Evolutionary conservation across 2,329 filamentous ascomycete genomes (phyloP).

Genomic region (Zymoseptoria pseudotritici): DNA sequence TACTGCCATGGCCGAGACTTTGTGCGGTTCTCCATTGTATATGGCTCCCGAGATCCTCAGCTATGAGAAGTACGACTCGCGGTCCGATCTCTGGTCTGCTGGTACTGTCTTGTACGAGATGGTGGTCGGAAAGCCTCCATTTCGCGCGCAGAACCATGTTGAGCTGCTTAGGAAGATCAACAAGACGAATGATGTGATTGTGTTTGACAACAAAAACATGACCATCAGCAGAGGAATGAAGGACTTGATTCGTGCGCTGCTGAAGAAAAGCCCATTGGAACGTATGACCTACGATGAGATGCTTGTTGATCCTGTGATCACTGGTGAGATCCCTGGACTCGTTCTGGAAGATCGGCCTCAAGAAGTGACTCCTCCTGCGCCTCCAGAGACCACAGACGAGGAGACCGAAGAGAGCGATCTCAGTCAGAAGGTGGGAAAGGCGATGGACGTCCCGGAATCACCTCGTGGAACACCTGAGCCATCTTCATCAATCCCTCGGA

Average conservation of each 20-base stretch:
- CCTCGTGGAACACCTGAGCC: slow-evolving; percentile 7
- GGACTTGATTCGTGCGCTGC: slow-evolving; percentile 65
- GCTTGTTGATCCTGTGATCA: slow-evolving; percentile 54
- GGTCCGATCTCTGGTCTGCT: slow-evolving; percentile 95
- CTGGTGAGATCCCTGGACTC: slow-evolving; percentile 27
- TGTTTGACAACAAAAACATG: slow-evolving; percentile 46
- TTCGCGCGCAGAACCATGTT: slow-evolving; percentile 87
- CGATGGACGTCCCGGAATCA: slow-evolving; percentile 20
- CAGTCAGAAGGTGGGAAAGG: slow-evolving; percentile 25
- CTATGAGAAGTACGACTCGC: slow-evolving; percentile 95
- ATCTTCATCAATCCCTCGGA: slow-evolving; percentile 13
- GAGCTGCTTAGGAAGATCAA: slow-evolving; percentile 91
- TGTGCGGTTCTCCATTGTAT: slow-evolving; percentile 93
- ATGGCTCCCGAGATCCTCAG: slow-evolving; percentile 98
- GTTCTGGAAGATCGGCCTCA: slow-evolving; percentile 26
- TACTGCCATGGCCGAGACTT: slow-evolving; percentile 86
- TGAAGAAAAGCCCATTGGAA: slow-evolving; percentile 81
- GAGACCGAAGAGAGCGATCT: slow-evolving; percentile 25
- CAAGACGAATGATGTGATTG: slow-evolving; percentile 75
- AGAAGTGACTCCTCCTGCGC: neutral
- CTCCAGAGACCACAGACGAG: slow-evolving; percentile 10
- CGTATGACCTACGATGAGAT: slow-evolving; percentile 80
- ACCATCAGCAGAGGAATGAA: slow-evolving; percentile 71
- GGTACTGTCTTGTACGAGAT: slow-evolving; percentile 95
- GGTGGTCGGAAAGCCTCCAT: slow-evolving; percentile 83